Conservation (phyloP, 2,329 filamentous ascomycete species). For the Trichothecium sympodiale region DNA sequence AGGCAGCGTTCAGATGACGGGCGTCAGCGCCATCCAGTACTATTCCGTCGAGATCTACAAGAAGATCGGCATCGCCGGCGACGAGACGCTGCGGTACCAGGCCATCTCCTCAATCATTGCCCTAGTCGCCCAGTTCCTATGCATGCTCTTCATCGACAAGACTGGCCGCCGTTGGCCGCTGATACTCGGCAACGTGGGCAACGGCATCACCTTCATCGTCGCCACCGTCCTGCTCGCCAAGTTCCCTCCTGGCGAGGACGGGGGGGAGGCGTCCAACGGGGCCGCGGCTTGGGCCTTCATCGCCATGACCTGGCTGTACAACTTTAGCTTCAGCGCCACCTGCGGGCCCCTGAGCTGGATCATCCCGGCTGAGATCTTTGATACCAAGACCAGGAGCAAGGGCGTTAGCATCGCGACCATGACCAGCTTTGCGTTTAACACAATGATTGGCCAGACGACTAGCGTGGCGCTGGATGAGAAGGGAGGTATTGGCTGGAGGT, state of each 20-base stretch:
- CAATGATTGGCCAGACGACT: slow-evolving; percentile 57
- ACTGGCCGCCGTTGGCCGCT: slow-evolving; percentile 62
- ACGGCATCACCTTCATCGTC: slow-evolving; percentile 62
- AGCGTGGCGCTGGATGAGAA: slow-evolving; percentile 36
- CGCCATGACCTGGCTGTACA: slow-evolving; percentile 63
- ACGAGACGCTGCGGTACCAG: slow-evolving; percentile 62
- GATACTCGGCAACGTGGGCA: slow-evolving; percentile 61
- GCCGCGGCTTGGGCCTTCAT: slow-evolving; percentile 65
- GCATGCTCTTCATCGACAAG: slow-evolving; percentile 58
- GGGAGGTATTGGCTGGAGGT: slow-evolving; percentile 32
- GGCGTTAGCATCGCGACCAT: slow-evolving; percentile 67
- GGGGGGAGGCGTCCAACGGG: slow-evolving; percentile 22
- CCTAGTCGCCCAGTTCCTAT: slow-evolving; percentile 55
- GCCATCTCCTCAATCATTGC: slow-evolving; percentile 64
- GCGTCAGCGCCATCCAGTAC: slow-evolving; percentile 65
- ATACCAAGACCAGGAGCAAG: slow-evolving; percentile 63
- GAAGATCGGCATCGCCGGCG: slow-evolving; percentile 55
- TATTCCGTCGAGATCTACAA: slow-evolving; percentile 57
- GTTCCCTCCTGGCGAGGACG: slow-evolving; percentile 41
- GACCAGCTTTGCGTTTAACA: slow-evolving; percentile 65
- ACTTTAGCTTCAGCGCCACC: slow-evolving; percentile 62
- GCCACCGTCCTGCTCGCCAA: slow-evolving; percentile 39
- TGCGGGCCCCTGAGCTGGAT: slow-evolving; percentile 55
- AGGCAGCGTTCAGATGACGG: slow-evolving; percentile 66
- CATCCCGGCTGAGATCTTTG: slow-evolving; percentile 63